Evolutionary conservation across 352 stramenopile species (phyloP), one percentile per base, ranked within the genome.

Genomic region (Phytophthora capsici): DNA sequence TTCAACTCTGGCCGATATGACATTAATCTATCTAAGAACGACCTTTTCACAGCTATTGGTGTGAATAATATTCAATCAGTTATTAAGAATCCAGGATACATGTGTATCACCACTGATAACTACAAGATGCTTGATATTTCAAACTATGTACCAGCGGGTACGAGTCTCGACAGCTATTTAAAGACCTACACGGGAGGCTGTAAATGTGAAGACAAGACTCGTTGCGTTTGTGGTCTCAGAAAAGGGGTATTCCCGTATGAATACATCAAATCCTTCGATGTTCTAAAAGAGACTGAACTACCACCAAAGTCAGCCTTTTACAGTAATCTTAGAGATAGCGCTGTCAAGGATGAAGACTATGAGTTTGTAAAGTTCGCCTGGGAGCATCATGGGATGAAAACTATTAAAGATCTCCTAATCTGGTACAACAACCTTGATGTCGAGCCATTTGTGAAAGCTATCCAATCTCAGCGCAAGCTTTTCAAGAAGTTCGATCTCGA

Each of bases 351-450:
- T 56, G 56, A 57, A 36, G 69, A 77, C 0, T 78, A 78, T 16
- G 22, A 76, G 44, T 34, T 57, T 23, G 32, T 77, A 19, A 46
- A 69, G 36, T 78, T 69, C 7, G 73, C 68, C 1, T 77, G 69
- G 69, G 17, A 68, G 8, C 56, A 72, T 34, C 68, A 77, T 59
- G 28, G 57, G n/a, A 81, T 81, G 73, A 81, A 81, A 19, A 45
- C 51, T 0, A 46, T 77, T 43, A 74, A 77, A 26, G 72, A 80
- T 51, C 34, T 75, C 16, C 38, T 80, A 2, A 50, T 72, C n/a
- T 80, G 72, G 55, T 63, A 63, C 22, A 63, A 63, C 34, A 63
- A 63, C n/a, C 54, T 62, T 12, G 54, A 62, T 13, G 65, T 59
- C n/a, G 25, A 14, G 20, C 4, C 49, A 30, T 56, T 56, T 22